Conservation (phyloP, 129 eudicot species). For the Tanacetum coccineum region DNA sequence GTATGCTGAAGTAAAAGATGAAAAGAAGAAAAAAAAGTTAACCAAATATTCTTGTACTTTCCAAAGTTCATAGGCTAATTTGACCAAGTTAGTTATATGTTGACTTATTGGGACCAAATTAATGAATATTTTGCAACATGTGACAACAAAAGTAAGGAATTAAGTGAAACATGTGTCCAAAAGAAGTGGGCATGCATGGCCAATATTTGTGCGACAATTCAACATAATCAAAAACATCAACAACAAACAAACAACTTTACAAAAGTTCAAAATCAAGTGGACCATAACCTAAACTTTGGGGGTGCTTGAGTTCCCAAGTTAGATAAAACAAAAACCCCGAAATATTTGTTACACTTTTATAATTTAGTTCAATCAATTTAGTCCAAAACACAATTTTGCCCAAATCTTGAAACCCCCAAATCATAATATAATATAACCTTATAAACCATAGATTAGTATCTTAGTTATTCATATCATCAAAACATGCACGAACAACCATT, state of each 20-base stretch:
- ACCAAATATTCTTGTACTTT: too few relatives aligned
- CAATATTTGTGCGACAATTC: conserved; percentile 28
- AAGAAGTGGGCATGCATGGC: conserved; percentile 36
- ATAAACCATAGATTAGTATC: not conserved
- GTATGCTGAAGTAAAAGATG: too few relatives aligned
- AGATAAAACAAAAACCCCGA: conserved; percentile 25
- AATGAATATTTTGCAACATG: conserved; percentile 7
- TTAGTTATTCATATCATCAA: not conserved
- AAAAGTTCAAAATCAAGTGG: conserved; percentile 12
- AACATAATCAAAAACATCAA: conserved; percentile 19
- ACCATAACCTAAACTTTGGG: conserved; percentile 27
- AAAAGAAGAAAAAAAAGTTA: too few relatives aligned
- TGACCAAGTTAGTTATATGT: conserved; percentile 17
- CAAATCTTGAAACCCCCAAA: conserved; percentile 4
- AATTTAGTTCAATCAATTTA: not conserved
- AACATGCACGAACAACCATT: too few relatives aligned
- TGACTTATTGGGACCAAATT: conserved; percentile 19
- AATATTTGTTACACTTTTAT: not conserved
- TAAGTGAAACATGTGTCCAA: conserved; percentile 31
- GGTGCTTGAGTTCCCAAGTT: conserved; percentile 14
- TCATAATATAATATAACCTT: not conserved
- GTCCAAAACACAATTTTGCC: conserved; percentile 1
- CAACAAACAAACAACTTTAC: conserved; percentile 23
- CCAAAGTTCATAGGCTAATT: not conserved
- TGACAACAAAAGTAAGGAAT: conserved; percentile 19